Base-by-base conservation (phyloP, 441 rosid genomes). In the Corymbia citriodora region DNA sequence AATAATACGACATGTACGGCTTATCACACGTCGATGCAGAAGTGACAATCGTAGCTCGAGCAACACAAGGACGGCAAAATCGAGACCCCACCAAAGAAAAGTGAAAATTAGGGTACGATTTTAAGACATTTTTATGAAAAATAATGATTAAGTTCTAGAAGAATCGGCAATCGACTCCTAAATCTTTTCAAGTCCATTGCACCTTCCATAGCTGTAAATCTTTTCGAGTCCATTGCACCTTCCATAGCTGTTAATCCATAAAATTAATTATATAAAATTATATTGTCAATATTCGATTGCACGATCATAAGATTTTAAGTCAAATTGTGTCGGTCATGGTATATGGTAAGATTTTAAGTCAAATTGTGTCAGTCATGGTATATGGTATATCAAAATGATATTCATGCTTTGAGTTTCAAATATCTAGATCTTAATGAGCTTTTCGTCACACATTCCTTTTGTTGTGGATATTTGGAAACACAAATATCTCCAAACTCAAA, bases 371-470 rank as follows among this genome's bases (percentile, higher is more conserved):
- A 9, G 14, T 18, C 1, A 14, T 33, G 0, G 7, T 33, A 18
- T 18, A 70, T 70, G 0, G 3, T 33, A 18, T 18, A 70, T 70
- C 45, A 70, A 17, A 70, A 70, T 17, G 33, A 70, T 33, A 33
- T 9, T 4, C 10, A 7, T 9, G 10, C 0, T 2, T 70, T 33
- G 25, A 70, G 45, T 70, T 70, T 70, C 14, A 33, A 18, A 21
- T 18, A 33, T 1, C 0, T 70, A 0, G 81, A 70, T 16, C 17
- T 70, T 13, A 0, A 7, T n/a, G 74, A 65, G 74, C 74, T 65
- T 0, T 23, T 19, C n/a, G 15, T 70, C 0, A 0, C 2, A 48
- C 4, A 10, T 0, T 70, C 3, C 11, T 33, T 70, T 36, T 36
- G 18, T 36, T 36, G 33, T 2, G 82, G 23, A 2, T 36, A 18